A percentile compares a stretch with the other conserved stretches of the same genome.
Evolutionary conservation across 2,329 filamentous ascomycete species (phyloP).

Genomic region (Xylaria sp.): DNA sequence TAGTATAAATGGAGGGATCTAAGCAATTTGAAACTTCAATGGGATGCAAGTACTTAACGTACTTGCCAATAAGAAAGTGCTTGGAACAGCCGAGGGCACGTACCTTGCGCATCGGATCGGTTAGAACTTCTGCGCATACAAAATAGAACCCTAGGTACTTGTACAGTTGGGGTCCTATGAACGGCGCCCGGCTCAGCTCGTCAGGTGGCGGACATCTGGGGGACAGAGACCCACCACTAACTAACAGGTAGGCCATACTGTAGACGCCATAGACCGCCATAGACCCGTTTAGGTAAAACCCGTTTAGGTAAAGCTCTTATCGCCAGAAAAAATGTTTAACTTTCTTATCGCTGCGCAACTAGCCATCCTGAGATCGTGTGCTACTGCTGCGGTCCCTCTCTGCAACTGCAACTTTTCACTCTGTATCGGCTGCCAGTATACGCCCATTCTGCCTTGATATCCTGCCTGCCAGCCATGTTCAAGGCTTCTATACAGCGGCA

Average conservation of each 20-base stretch:
- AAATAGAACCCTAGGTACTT: too few species aligned
- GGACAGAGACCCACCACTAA: neutral
- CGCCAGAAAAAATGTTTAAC: conserved; percentile 32
- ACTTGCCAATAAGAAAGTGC: too few species aligned
- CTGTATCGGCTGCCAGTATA: neutral
- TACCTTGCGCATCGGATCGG: too few species aligned
- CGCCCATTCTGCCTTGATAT: conserved; percentile 7
- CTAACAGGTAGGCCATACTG: too few species aligned
- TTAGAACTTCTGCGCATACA: too few species aligned
- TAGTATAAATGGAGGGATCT: neutral
- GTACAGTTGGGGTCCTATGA: neutral
- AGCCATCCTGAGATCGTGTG: conserved; percentile 10
- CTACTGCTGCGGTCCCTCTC: neutral
- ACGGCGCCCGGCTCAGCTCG: too few species aligned
- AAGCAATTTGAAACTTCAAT: neutral
- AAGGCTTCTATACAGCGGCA: conserved; percentile 47
- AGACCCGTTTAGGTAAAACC: too few species aligned
- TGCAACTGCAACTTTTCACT: neutral
- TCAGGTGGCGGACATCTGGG: neutral
- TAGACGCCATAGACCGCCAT: too few species aligned
- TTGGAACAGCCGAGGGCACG: too few species aligned
- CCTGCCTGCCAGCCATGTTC: conserved; percentile 41
- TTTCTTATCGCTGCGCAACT: conserved; percentile 15
- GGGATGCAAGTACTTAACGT: neutral
- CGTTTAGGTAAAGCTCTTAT: neutral